A percentile compares a stretch with the other conserved stretches of the same genome.
Evolutionary conservation across 805 yeast genomes (phyloP).

Genomic region (Yarrowia sp.): DNA sequence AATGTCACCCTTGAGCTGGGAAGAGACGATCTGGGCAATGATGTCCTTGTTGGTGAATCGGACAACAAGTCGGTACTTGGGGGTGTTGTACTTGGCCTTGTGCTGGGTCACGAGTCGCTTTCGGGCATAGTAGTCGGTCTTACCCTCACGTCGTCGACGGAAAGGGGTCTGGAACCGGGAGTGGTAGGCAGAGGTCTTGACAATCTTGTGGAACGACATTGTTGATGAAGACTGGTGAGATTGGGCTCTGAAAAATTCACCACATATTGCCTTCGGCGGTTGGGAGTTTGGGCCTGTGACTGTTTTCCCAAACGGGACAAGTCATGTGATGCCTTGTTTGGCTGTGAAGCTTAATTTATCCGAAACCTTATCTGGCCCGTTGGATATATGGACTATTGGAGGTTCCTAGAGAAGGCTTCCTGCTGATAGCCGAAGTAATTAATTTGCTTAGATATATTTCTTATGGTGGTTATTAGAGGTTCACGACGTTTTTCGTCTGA

Average conservation of each 20-base stretch:
- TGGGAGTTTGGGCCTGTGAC: conserved; percentile 4
- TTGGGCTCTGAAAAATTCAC: background rate
- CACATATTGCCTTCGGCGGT: background rate
- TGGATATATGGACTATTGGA: no score
- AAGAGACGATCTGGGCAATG: conserved; percentile 95
- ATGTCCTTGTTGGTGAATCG: conserved; percentile 99
- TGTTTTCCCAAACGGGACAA: conserved; percentile 2
- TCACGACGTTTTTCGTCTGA: no score
- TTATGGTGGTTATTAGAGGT: no score
- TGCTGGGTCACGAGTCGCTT: conserved; percentile 99
- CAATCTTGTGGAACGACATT: conserved; percentile 74
- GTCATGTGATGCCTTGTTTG: no score
- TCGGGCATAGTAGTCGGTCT: conserved; percentile 99
- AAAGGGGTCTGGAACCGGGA: conserved; percentile 99
- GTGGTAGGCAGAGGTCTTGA: conserved; percentile 90
- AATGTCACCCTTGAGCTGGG: conserved; percentile 95
- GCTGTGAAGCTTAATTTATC: no score
- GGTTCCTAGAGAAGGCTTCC: no score
- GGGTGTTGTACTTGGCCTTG: conserved; percentile 99
- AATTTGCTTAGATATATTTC: no score
- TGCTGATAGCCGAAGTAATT: no score
- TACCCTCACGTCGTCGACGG: conserved; percentile 99
- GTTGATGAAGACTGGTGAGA: conserved; percentile 27
- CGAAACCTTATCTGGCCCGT: no score
- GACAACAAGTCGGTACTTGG: conserved; percentile 99